Base-by-base conservation (phyloP, 768 basidiomycete genomes). In the Rossbeevera mucosa region DNA sequence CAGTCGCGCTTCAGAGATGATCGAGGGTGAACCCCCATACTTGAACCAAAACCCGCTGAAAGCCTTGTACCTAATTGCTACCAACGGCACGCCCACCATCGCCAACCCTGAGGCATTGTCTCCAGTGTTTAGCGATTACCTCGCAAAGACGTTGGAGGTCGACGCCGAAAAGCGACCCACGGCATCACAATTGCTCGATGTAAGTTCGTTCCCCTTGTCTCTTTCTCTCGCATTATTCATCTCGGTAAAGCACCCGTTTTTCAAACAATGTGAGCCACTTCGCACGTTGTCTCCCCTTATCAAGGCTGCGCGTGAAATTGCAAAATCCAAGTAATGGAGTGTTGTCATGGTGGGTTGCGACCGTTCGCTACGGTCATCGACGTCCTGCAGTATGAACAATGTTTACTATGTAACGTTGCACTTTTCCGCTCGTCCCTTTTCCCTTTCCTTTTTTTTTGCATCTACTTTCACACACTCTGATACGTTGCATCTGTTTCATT, bases 11-110 rank as follows among this genome's bases (percentile, higher is more conserved):
- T 36, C 53, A 92, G 93, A 96, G 74, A 96, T 97, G 94, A 94
- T 97, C 61, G 94, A 97, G 72, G 94, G 94, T 50, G 94, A 96
- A 69, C 94, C 94, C 0, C 94, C 94, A 21, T 96, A 96, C 63
- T 79, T 95, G 30, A 94, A 94, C 66, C 94, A 96, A 75, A 95
- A 95, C 71, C 94, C 94, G 0, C 76, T 96, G 48, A 97, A 96
- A 69, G 96, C 96, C 2, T 74, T 99, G 41, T 99, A 98, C 70
- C 82, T 99, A 44, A 99, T 99, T 62, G 95, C 95, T 2, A 99
- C 95, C 8, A 97, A 97, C 61, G 95, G 96, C 24, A 98, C 95
- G 21, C 96, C 96, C 0, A 88, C 88, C 48, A 93, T 99, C 59
- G 88, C 91, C 49, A 97, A 96, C 69, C 94, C 94, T 8, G 86